These are phyloP conservation scores for Candida stauntonica DNA, from an alignment of 805 yeast species.

Conservation along the genomic window DNA sequence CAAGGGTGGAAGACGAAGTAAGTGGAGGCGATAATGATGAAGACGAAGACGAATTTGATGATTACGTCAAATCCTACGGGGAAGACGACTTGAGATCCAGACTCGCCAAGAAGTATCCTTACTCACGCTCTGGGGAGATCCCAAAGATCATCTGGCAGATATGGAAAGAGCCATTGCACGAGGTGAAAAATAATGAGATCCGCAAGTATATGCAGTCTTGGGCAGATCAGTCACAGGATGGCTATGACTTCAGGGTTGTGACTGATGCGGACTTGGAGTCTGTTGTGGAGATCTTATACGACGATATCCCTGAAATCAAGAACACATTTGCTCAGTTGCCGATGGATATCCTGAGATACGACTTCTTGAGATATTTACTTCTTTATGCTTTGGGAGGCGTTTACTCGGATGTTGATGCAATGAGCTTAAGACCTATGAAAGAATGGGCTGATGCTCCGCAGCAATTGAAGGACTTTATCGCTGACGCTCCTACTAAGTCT, in stretches of 20 bases:
- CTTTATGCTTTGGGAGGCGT: slow-evolving; percentile 54
- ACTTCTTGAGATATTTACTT: slow-evolving; percentile 51
- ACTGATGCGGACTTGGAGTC: slow-evolving; percentile 41
- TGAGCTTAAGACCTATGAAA: slow-evolving; percentile 39
- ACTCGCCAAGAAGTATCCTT: slow-evolving; percentile 13
- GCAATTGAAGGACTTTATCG: slow-evolving; percentile 39
- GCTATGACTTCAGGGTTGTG: slow-evolving; percentile 17
- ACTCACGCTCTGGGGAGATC: slow-evolving; percentile 23
- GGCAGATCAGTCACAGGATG: slow-evolving; percentile 12
- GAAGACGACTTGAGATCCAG: slow-evolving; percentile 18
- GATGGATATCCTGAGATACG: slow-evolving; percentile 48
- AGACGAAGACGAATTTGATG: slow-evolving; percentile 5
- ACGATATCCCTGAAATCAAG: slow-evolving; percentile 44
- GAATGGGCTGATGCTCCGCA: slow-evolving; percentile 56
- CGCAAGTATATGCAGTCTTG: slow-evolving; percentile 18
- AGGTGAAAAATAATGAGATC: slow-evolving; percentile 29
- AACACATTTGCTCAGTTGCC: slow-evolving; percentile 49
- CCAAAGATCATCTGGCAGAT: slow-evolving; percentile 48
- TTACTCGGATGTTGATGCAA: slow-evolving; percentile 58
- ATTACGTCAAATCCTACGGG: slow-evolving; percentile 14
- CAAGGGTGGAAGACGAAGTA: background rate
- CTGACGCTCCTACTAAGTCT: slow-evolving; percentile 31
- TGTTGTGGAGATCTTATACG: slow-evolving; percentile 34
- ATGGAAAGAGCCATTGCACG: slow-evolving; percentile 33
- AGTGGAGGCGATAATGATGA: background rate